These are phyloP conservation scores for Chaetomiaceae sp. DNA, from an alignment of 2,329 filamentous ascomycete genomes.

Conservation along the genomic window DNA sequence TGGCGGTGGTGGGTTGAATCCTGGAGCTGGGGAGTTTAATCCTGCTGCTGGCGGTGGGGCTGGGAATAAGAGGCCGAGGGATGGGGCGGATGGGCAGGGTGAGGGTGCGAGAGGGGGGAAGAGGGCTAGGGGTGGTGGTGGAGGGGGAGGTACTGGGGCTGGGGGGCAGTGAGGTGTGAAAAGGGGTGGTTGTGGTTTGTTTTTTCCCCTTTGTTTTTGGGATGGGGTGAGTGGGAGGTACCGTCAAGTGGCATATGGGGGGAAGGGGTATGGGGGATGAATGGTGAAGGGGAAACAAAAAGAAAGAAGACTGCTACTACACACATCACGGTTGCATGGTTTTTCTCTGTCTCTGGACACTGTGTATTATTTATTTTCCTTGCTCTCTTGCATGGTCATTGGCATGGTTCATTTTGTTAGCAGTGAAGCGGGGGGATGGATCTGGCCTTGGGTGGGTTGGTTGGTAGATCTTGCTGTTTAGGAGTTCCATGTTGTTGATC, in stretches of 20 bases:
- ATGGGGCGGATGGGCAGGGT: conserved; percentile 18
- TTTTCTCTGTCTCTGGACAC: background rate
- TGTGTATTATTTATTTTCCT: background rate
- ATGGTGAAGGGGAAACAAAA: background rate
- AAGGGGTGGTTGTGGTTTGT: background rate
- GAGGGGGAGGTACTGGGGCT: too few species aligned
- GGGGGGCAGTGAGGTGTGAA: background rate
- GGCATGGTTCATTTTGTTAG: conserved; percentile 2
- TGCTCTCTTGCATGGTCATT: conserved; percentile 2
- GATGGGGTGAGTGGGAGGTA: background rate
- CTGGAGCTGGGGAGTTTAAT: conserved; percentile 24
- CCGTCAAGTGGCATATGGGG: background rate
- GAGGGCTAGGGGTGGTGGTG: conserved; percentile 23
- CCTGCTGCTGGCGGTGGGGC: conserved; percentile 15
- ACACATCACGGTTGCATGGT: background rate
- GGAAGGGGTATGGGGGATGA: background rate
- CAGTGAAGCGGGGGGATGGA: background rate
- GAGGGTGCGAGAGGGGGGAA: conserved; percentile 20
- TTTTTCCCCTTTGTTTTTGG: background rate
- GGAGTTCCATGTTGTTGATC: background rate
- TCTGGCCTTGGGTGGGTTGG: background rate
- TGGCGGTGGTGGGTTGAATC: conserved; percentile 21
- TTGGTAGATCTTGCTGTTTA: background rate
- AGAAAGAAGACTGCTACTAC: conserved; percentile 4
- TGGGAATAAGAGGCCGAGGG: conserved; percentile 25